Evolutionary conservation across 768 basidiomycete species (phyloP).

Genomic region (Russula sp.): DNA sequence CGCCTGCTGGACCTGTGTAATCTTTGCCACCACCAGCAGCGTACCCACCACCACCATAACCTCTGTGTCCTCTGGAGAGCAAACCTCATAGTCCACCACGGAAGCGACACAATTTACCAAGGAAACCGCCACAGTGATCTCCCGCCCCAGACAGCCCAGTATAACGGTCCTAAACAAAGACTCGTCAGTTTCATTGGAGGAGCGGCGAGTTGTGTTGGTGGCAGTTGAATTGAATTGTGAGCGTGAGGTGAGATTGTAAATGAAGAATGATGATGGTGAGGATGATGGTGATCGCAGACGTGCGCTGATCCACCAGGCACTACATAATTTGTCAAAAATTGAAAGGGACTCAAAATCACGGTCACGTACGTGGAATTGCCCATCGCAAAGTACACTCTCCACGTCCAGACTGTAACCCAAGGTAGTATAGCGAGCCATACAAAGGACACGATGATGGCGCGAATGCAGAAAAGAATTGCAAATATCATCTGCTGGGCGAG

Average conservation of each 20-base stretch:
- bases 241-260: constrained; percentile 30
- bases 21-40: no score
- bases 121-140: no score
- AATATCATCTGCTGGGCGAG: constrained; percentile 64
- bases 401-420: constrained; percentile 86
- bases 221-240: constrained; percentile 25
- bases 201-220: constrained; percentile 12
- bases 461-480: constrained; percentile 55
- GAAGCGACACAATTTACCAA: no score
- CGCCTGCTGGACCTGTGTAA: no score
- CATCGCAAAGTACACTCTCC: constrained; percentile 83
- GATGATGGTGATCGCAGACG: constrained; percentile 44
- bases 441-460: constrained; percentile 67
- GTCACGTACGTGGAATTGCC: constrained; percentile 71
- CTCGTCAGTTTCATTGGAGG: constrained; percentile 19
- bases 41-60: no score
- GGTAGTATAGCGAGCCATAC: constrained; percentile 90
- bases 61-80: no score
- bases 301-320: constrained; percentile 84
- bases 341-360: constrained; percentile 17
- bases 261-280: constrained; percentile 24
- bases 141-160: no score
- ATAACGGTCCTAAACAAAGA: no score
- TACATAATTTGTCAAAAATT: constrained; percentile 34
- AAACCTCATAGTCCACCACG: no score